Conservation (phyloP, 345 rosid genomes). For the Salix arbutifolia region DNA sequence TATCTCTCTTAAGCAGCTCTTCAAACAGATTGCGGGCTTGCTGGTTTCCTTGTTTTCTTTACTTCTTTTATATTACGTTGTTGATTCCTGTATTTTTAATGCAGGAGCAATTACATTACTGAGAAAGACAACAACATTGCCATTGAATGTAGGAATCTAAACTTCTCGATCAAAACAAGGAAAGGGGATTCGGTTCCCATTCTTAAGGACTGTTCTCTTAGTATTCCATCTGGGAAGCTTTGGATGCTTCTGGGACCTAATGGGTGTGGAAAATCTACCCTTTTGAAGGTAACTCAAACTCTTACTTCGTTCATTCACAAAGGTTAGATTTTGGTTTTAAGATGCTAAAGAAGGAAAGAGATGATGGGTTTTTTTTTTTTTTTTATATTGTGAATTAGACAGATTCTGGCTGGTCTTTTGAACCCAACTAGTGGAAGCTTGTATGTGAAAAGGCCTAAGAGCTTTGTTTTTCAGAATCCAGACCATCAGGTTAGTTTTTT, state of each 20-base stretch:
- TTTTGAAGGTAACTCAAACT: constrained; percentile 60
- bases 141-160: constrained; percentile 61
- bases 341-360: background rate
- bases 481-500: constrained; percentile 73
- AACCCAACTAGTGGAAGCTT: constrained; percentile 61
- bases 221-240: constrained; percentile 67
- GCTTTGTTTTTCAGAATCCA: constrained; percentile 86
- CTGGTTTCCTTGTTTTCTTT: background rate
- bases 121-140: constrained; percentile 21
- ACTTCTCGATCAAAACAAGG: constrained; percentile 54
- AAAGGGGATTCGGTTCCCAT: constrained; percentile 54
- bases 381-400: constrained; percentile 18
- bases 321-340: background rate
- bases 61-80: background rate
- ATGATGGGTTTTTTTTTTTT: background rate
- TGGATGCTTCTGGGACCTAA: constrained; percentile 99
- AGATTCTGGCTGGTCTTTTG: constrained; percentile 87
- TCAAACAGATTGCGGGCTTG: constrained; percentile 8
- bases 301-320: background rate
- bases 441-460: constrained; percentile 61
- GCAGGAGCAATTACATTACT: constrained; percentile 38
- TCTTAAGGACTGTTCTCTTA: constrained; percentile 70
- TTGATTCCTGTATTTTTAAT: background rate
- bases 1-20: too few relatives aligned
- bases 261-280: constrained; percentile 96